A percentile compares a stretch with the other conserved stretches of the same genome.
Conservation (phyloP, 2,329 filamentous ascomycete genomes). For the Nigrospora oryzae region DNA sequence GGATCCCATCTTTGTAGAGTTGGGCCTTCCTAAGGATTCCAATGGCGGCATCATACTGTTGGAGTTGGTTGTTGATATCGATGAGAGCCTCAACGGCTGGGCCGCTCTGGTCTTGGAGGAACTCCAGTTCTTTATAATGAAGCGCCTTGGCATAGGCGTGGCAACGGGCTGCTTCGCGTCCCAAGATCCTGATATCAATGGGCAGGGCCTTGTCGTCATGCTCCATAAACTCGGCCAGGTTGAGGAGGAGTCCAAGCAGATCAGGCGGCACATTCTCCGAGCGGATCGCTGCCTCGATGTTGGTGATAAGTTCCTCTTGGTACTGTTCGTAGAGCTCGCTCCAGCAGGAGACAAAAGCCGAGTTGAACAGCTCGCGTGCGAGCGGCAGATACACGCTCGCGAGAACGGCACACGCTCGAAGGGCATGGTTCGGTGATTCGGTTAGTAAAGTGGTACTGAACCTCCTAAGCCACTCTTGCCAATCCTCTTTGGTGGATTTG, state of each 20-base stretch:
- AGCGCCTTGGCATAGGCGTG: constrained; percentile 97
- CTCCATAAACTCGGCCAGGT: constrained; percentile 99
- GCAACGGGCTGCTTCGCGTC: constrained; percentile 90
- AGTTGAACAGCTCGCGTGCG: constrained; percentile 93
- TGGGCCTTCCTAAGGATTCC: constrained; percentile 95
- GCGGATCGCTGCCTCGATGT: constrained; percentile 91
- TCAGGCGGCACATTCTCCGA: constrained; percentile 95
- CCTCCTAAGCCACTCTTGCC: constrained; percentile 96
- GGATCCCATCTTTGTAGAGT: constrained; percentile 85
- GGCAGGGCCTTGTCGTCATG: constrained; percentile 97
- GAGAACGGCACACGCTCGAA: constrained; percentile 85
- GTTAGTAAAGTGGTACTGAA: constrained; percentile 93
- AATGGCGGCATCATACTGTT: constrained; percentile 97
- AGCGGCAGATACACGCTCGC: constrained; percentile 88
- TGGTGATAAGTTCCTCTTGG: constrained; percentile 90
- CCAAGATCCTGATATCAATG: constrained; percentile 91
- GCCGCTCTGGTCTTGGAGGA: constrained; percentile 93
- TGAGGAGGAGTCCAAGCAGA: constrained; percentile 85
- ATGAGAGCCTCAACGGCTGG: constrained; percentile 95
- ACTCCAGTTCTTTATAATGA: constrained; percentile 98
- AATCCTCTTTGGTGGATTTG: constrained; percentile 96
- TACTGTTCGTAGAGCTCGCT: constrained; percentile 95
- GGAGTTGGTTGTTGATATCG: constrained; percentile 97
- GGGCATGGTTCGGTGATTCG: constrained; percentile 90
- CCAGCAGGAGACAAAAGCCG: constrained; percentile 98